phyloP scores from a whole-genome alignment of 768 basidiomycete genomes.

The Russula ochroleuca region DNA sequence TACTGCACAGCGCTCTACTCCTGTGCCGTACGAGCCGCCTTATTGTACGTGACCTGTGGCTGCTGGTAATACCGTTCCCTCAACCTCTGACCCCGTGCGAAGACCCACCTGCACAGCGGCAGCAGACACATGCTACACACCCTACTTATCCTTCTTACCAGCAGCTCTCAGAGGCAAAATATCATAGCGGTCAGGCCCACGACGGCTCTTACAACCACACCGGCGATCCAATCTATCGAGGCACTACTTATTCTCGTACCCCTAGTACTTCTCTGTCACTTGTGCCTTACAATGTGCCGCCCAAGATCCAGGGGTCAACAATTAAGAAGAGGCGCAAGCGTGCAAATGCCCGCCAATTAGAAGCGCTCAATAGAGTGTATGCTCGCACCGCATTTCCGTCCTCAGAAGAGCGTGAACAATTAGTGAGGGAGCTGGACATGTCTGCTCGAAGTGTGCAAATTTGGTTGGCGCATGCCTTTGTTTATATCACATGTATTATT shows the following conservation, averaged over 20 bases:
- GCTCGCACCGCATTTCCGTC: conserved; percentile 80
- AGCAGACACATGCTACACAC: conserved; percentile 4
- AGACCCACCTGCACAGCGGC: conserved; percentile 5
- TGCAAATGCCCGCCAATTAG: conserved; percentile 73
- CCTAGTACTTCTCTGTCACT: conserved; percentile 27
- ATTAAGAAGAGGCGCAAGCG: conserved; percentile 88
- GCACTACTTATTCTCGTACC: conserved; percentile 50
- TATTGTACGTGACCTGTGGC: conserved; percentile 18
- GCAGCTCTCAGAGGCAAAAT: conserved; percentile 13
- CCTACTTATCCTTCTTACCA: conserved; percentile 6
- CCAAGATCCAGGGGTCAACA: conserved; percentile 47
- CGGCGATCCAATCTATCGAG: conserved; percentile 26
- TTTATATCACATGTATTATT: background rate
- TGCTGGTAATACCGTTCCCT: background rate
- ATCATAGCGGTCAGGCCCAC: conserved; percentile 2
- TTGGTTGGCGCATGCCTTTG: conserved; percentile 47
- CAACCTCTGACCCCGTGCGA: conserved; percentile 12
- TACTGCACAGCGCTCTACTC: conserved; percentile 16
- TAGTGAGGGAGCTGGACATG: conserved; percentile 78
- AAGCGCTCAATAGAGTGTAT: conserved; percentile 77
- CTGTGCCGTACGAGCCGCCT: conserved; percentile 10
- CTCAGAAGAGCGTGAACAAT: conserved; percentile 71
- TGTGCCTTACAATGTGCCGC: conserved; percentile 26
- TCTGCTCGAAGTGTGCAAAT: conserved; percentile 82
- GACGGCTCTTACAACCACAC: conserved; percentile 27